Evolutionary conservation across 2,329 filamentous ascomycete species (phyloP), one percentile per base, ranked within the genome.

Genomic region (Colletotrichum coccodes): DNA sequence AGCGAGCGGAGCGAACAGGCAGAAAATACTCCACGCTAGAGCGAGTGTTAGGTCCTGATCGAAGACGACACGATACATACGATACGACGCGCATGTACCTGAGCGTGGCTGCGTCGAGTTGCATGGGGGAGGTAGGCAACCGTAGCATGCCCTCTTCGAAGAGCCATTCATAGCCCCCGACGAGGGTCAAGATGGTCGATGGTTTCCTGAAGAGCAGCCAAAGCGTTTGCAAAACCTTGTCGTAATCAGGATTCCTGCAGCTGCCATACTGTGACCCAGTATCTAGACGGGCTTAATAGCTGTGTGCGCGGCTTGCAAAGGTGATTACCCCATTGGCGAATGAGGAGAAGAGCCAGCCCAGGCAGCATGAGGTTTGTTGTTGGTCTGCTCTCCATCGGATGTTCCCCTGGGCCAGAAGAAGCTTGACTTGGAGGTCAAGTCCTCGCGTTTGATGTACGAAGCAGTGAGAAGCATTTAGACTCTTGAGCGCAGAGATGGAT

Each of bases 61-160:
- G 66, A 66, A 53, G 46, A 42, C 42, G 42, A 42, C 42, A 34
- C 30, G 40, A 34, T 46, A 36, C 26, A 56, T 44, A 63, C 50
- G 49, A 47, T 38, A 26, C 28, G 34, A 40, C 32, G 40, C 50
- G 18, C 38, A 56, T 34, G 52, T 64, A 57, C 42, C 56, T 49
- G 66, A 69, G 54, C 66, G 54, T 69, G 62, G 60, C 65, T 59
- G 40, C 64, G 56, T 52, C 53, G 46, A 38, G 60, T 64, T 64
- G 61, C 47, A 68, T 46, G 40, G 44, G n/a, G 54, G 28, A 46
- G 18, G 42, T 21, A 36, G n/a, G 32, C 12, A 53, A 28, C 50
- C 18, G 42, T 50, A 36, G 49, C 54, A 65, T 49, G 36, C 21
- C 23, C 52, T 46, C n/a, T 34, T n/a, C 26, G 21, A 26, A 36